These are phyloP conservation scores for Rubus idaeus DNA, from an alignment of 306 rosid species.

Conservation along the genomic window DNA sequence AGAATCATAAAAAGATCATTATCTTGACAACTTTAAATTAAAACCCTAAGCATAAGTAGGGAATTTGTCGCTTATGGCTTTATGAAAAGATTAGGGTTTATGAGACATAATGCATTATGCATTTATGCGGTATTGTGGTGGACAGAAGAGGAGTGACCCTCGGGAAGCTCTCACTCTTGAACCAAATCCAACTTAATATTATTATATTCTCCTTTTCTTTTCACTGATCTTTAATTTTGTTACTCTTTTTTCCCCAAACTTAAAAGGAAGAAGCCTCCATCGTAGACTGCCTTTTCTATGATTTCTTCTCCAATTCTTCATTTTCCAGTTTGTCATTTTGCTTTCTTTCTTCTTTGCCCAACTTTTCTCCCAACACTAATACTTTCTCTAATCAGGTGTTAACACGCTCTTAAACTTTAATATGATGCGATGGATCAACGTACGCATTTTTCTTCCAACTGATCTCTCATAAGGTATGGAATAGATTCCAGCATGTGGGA, in stretches of 20 bases:
- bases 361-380: background rate
- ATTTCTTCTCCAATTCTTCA: background rate
- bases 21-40: slow-evolving; percentile 63
- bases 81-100: slow-evolving; percentile 57
- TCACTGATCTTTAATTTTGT: slow-evolving; percentile 23
- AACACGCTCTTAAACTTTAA: background rate
- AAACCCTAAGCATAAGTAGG: slow-evolving; percentile 71
- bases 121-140: too few relatives aligned
- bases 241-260: slow-evolving; percentile 33
- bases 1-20: slow-evolving; percentile 84
- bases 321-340: slow-evolving; percentile 23
- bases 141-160: slow-evolving; percentile 34
- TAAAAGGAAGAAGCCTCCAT: slow-evolving; percentile 51
- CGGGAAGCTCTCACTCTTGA: slow-evolving; percentile 29
- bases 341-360: background rate
- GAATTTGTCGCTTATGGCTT: slow-evolving; percentile 80
- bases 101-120: slow-evolving; percentile 43
- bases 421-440: background rate
- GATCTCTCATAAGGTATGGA: background rate
- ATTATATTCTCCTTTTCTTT: slow-evolving; percentile 34
- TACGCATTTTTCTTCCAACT: background rate
- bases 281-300: slow-evolving; percentile 30
- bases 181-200: slow-evolving; percentile 29
- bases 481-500: background rate
- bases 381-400: background rate